A percentile compares a stretch with the other conserved stretches of the same genome.
Evolutionary conservation across 1,284 basidiomycete genomes (phyloP).

Genomic region (Ganoderma leucocontextum): DNA sequence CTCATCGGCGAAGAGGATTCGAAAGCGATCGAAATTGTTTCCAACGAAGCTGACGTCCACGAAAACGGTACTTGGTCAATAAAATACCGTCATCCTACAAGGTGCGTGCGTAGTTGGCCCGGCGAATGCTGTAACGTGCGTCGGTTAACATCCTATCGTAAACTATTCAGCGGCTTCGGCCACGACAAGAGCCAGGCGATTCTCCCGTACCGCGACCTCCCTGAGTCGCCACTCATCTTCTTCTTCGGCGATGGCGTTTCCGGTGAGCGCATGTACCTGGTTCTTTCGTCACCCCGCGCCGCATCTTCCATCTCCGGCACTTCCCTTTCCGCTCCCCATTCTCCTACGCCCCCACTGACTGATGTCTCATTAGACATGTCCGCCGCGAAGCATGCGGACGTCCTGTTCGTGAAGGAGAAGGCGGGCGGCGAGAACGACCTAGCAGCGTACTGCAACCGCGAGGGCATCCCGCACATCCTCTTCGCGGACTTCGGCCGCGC

Average conservation of each 20-base stretch:
- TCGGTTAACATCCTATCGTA: background rate
- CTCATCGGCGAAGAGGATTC: slow-evolving; percentile 80
- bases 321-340: background rate
- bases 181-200: slow-evolving; percentile 96
- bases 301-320: slow-evolving; percentile 1
- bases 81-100: slow-evolving; percentile 87
- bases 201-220: slow-evolving; percentile 80
- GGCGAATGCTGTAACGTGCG: background rate
- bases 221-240: slow-evolving; percentile 82
- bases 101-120: slow-evolving; percentile 51
- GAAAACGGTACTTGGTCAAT: slow-evolving; percentile 84
- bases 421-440: slow-evolving; percentile 86
- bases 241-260: slow-evolving; percentile 97
- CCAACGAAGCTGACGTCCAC: slow-evolving; percentile 81
- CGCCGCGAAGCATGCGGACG: slow-evolving; percentile 88
- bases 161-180: slow-evolving; percentile 71
- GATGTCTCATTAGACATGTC: slow-evolving; percentile 71
- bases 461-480: slow-evolving; percentile 73
- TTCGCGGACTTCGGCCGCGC: slow-evolving; percentile 74
- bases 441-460: slow-evolving; percentile 76
- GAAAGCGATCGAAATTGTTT: slow-evolving; percentile 85
- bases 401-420: slow-evolving; percentile 90
- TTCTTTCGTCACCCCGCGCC: slow-evolving; percentile 15
- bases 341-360: background rate
- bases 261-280: slow-evolving; percentile 54